phyloP scores from a whole-genome alignment of 306 rosid species.

The Mimosa bimucronata region DNA sequence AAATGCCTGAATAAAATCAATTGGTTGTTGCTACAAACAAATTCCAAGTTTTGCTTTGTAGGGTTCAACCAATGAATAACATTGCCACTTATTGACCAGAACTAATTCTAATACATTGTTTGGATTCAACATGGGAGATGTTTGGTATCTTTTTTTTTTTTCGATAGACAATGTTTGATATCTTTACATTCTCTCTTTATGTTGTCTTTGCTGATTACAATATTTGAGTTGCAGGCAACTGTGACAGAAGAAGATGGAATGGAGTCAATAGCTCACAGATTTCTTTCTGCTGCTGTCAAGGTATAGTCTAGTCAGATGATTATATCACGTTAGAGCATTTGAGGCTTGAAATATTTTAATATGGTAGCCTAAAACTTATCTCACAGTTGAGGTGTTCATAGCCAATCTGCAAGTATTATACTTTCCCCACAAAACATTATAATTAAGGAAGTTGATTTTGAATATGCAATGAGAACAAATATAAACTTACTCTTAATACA shows the following conservation, averaged over 20 bases:
- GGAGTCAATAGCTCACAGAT: constrained; percentile 98
- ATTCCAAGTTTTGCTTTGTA: constrained; percentile 19
- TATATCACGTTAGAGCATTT: constrained; percentile 24
- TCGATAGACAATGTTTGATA: too few relatives aligned
- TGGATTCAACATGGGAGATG: constrained; percentile 27
- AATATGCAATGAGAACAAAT: not conserved
- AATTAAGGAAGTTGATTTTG: not conserved
- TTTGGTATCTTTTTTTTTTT: too few relatives aligned
- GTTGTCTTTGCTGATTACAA: constrained; percentile 36
- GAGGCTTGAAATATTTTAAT: not conserved
- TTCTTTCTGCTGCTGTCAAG: constrained; percentile 97
- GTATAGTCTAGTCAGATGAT: constrained; percentile 45
- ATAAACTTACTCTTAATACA: not conserved
- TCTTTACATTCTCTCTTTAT: constrained; percentile 26
- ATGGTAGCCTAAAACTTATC: constrained; percentile 12
- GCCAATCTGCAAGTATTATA: constrained; percentile 11
- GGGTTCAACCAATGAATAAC: constrained; percentile 20
- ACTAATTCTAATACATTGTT: constrained; percentile 23
- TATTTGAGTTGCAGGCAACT: constrained; percentile 68
- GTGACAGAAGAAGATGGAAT: constrained; percentile 97
- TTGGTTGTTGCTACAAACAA: constrained; percentile 13
- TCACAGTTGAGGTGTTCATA: not conserved
- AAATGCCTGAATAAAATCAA: constrained; percentile 16
- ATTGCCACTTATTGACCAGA: not conserved
- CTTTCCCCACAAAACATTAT: not conserved